Percentiles rank a stretch among this genome's conserved stretches.
Conservation (phyloP, 352 stramenopile species). For the Phytopythium delawarense region DNA sequence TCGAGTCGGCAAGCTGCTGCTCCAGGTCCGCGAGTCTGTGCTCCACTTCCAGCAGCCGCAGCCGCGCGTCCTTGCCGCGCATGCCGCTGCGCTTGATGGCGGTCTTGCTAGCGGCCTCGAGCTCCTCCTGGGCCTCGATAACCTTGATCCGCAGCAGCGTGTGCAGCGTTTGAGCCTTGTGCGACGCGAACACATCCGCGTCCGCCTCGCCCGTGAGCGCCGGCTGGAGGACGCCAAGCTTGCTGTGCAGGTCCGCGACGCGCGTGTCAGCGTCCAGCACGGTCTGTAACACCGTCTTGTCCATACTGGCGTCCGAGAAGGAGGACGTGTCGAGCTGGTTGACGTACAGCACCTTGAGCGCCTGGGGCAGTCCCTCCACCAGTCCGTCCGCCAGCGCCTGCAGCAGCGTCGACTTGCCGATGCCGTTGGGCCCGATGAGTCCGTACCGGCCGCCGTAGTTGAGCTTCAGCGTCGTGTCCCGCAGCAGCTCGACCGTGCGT, state of each 20-base stretch:
- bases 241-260: conserved; percentile 30
- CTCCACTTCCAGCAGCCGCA: conserved; percentile 40
- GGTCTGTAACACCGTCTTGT: conserved; percentile 36
- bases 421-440: conserved; percentile 80
- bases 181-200: conserved; percentile 16
- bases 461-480: conserved; percentile 67
- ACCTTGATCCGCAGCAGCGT: conserved; percentile 29
- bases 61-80: conserved; percentile 38
- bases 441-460: conserved; percentile 76
- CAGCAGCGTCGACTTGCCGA: conserved; percentile 92
- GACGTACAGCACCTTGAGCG: conserved; percentile 53
- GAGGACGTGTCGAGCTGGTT: conserved; percentile 55
- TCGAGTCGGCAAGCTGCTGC: conserved; percentile 21
- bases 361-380: conserved; percentile 38
- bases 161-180: conserved; percentile 33
- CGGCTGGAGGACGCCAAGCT: conserved; percentile 31
- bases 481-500: conserved; percentile 47
- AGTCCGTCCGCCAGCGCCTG: conserved; percentile 90
- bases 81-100: conserved; percentile 57
- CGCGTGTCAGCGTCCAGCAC: conserved; percentile 42
- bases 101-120: conserved; percentile 35
- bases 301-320: conserved; percentile 14
- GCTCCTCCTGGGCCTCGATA: conserved; percentile 30
- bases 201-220: conserved; percentile 16
- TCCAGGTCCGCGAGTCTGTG: conserved; percentile 26